Conservation (phyloP, 345 rosid genomes). For the Citropsis articulata region DNA sequence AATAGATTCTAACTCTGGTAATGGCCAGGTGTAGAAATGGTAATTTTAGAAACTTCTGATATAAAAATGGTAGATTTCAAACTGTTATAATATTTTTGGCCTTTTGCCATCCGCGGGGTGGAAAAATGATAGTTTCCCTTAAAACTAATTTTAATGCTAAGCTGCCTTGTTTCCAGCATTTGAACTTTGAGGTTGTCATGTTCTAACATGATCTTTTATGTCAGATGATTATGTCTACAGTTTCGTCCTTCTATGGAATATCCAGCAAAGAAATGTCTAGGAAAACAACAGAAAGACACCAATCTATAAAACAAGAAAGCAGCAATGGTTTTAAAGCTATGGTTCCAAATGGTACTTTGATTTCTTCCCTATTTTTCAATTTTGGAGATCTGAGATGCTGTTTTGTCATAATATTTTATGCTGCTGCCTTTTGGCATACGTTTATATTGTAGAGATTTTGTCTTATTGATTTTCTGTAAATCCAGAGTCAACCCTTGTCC, state of each 20-base stretch:
- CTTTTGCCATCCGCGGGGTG: too few relatives aligned
- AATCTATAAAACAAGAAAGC: conserved; percentile 34
- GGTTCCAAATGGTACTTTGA: conserved; percentile 71
- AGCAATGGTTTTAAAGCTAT: conserved; percentile 44
- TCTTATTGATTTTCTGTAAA: background rate
- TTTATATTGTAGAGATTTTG: background rate
- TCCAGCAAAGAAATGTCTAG: conserved; percentile 34
- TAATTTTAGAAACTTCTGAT: too few relatives aligned
- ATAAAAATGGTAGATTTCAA: too few relatives aligned
- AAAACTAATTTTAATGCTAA: too few relatives aligned
- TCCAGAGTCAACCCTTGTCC: background rate
- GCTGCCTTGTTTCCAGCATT: background rate
- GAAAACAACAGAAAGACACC: conserved; percentile 33
- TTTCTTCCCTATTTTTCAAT: background rate
- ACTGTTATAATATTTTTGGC: too few relatives aligned
- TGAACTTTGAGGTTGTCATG: conserved; percentile 1
- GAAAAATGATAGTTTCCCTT: too few relatives aligned
- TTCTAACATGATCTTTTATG: conserved; percentile 22
- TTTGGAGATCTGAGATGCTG: background rate
- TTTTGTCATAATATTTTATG: background rate
- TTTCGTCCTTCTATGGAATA: conserved; percentile 52
- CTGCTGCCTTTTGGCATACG: background rate
- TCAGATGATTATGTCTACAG: conserved; percentile 69
- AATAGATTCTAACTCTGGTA: too few relatives aligned
- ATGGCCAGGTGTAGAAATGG: too few relatives aligned